A percentile compares a stretch with the other conserved stretches of the same genome.
Evolutionary conservation across 257 asterid genomes (phyloP).

Genomic region (Solanum megistacrolobum): DNA sequence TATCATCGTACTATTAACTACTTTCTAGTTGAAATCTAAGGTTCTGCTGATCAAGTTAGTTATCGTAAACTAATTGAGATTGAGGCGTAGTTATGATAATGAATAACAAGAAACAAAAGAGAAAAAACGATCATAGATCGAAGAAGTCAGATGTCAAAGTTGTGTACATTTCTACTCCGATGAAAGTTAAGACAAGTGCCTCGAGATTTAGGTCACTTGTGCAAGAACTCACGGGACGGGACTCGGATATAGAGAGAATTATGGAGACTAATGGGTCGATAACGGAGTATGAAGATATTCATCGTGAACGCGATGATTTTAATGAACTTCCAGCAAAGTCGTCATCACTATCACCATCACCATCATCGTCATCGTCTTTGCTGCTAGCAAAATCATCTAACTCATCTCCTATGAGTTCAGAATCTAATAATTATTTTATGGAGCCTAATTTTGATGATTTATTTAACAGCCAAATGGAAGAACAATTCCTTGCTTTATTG

Average conservation of each 20-base stretch:
- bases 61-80: neutral
- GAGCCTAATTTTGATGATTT: neutral
- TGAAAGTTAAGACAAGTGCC: slow-evolving; percentile 72
- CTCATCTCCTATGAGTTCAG: neutral
- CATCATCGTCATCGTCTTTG: neutral
- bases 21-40: neutral
- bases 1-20: neutral
- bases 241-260: slow-evolving; percentile 41
- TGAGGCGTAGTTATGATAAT: neutral
- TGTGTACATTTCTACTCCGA: slow-evolving; percentile 74
- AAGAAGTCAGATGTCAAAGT: slow-evolving; percentile 36
- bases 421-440: neutral
- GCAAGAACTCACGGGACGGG: slow-evolving; percentile 61
- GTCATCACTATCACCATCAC: neutral
- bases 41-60: too few relatives aligned
- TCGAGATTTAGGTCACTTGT: slow-evolving; percentile 54
- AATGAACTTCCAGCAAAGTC: neutral
- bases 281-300: slow-evolving; percentile 1
- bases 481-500: slow-evolving; percentile 18
- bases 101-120: slow-evolving; percentile 18
- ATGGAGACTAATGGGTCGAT: slow-evolving; percentile 12
- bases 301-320: slow-evolving; percentile 2
- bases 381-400: neutral
- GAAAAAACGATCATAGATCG: neutral
- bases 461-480: slow-evolving; percentile 3